Conservation (phyloP, 1,284 basidiomycete genomes). For the Ganoderma leucocontextum region DNA sequence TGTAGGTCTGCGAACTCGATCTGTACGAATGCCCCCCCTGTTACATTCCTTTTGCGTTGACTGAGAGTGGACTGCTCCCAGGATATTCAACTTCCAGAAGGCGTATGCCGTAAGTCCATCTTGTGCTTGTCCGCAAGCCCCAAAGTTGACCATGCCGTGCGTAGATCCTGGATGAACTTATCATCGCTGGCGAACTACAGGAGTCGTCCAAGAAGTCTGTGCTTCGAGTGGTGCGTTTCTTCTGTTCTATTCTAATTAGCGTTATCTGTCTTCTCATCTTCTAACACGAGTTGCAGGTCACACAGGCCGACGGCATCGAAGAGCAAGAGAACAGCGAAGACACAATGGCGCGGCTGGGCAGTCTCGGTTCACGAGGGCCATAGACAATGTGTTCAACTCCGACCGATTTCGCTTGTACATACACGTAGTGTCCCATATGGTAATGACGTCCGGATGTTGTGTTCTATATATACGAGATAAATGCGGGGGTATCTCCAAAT, state of each 20-base stretch:
- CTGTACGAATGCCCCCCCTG: conserved; percentile 60
- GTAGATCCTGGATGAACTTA: conserved; percentile 95
- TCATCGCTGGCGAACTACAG: conserved; percentile 98
- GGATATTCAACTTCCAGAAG: conserved; percentile 99
- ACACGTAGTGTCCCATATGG: conserved; percentile 18
- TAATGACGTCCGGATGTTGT: conserved; percentile 15
- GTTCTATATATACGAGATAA: conserved; percentile 3
- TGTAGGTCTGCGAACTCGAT: conserved; percentile 94
- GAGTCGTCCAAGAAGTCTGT: conserved; percentile 99
- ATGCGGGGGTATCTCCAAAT: conserved; percentile 15
- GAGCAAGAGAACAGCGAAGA: conserved; percentile 86
- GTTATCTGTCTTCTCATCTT: not conserved
- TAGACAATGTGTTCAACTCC: conserved; percentile 14
- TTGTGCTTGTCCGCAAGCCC: conserved; percentile 18
- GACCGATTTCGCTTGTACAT: conserved; percentile 22
- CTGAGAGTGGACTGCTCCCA: conserved; percentile 42
- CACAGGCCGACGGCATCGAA: conserved; percentile 81
- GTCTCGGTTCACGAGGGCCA: conserved; percentile 40
- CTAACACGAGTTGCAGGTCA: conserved; percentile 61
- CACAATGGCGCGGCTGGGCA: conserved; percentile 74
- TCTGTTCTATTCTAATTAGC: not conserved
- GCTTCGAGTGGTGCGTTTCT: conserved; percentile 76
- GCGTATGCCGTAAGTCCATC: conserved; percentile 83
- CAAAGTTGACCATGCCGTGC: not conserved
- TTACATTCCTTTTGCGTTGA: conserved; percentile 9